Evolutionary conservation across 345 rosid species (phyloP), one percentile per base, ranked within the genome.

Genomic region (Leavenworthia alabamica): DNA sequence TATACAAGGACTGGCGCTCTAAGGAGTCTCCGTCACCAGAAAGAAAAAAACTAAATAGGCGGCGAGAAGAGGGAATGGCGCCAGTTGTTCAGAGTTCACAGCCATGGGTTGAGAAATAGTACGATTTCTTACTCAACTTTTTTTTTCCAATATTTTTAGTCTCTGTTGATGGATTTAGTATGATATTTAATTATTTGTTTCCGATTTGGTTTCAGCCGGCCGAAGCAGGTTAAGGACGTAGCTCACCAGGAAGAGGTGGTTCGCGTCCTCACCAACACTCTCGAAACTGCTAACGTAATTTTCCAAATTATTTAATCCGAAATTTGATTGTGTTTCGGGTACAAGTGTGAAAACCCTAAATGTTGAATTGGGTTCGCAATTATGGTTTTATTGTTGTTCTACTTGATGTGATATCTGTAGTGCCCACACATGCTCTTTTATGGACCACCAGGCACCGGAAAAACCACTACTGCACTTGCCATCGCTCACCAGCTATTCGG

Each of bases 231-330:
- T 41, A 89, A 85, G 65, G 98, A 89, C 56, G 98, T 85, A 42
- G 95, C 93, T 12, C 91, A 92, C 63, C 99, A 93, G 78, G 97
- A 93, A 10, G 99, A 89, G 81, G 97, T 93, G 61, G 96, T 93
- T 48, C 91, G 99, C 13, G 97, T 89, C 65, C 96, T 93, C 76
- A 87, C 90, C 50, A 93, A 87, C 80, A 93, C 95, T 35, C 92
- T 93, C 49, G 89, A 93, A 73, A 89, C 99, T 24, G 32, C 84
- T 1, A 78, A 73, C 28, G 99, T 87, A 67, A 77, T 68, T 5
- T 10, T 3, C 54, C 29, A 28, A 19, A n/a, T n/a, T n/a, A n/a
- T n/a, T 27, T 6, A 15, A 51, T 10, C 11, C 3, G 3, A 50
- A 55, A 2, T 47, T 13, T 28, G 59, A 63, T 58, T 58, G 14